phyloP scores from a whole-genome alignment of 495 filamentous ascomycete genomes.

The Aeminium ludgeri region DNA sequence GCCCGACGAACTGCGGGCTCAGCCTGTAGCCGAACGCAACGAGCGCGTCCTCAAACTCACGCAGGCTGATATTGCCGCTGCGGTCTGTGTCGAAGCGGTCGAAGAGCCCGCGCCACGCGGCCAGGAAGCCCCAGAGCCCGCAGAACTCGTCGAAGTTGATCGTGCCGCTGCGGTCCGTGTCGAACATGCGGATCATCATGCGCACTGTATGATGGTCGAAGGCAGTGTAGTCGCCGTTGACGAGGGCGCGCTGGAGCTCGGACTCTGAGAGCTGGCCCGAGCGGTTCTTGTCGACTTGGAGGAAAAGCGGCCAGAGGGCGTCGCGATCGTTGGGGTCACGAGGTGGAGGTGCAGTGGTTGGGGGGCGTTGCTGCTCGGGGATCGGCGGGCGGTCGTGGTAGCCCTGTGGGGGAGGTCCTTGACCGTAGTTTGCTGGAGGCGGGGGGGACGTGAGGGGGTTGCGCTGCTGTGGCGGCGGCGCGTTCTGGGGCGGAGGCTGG shows the following conservation, averaged over 20 bases:
- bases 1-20: constrained; percentile 59
- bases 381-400: constrained; percentile 35
- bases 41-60: constrained; percentile 82
- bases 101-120: constrained; percentile 83
- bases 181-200: constrained; percentile 99
- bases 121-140: constrained; percentile 85
- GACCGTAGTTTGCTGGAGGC: constrained; percentile 44
- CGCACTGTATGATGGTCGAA: constrained; percentile 94
- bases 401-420: constrained; percentile 32
- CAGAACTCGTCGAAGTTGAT: constrained; percentile 95
- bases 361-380: constrained; percentile 35
- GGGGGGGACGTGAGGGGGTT: constrained; percentile 30
- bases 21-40: constrained; percentile 90
- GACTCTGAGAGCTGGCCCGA: constrained; percentile 67
- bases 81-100: constrained; percentile 87
- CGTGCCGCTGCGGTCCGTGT: constrained; percentile 67
- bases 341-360: constrained; percentile 49
- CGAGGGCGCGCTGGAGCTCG: constrained; percentile 79
- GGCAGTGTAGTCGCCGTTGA: constrained; percentile 86
- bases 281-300: constrained; percentile 71
- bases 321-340: constrained; percentile 44
- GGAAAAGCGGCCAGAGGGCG: constrained; percentile 68
- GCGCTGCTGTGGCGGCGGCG: constrained; percentile 19
- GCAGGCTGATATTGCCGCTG: constrained; percentile 66
- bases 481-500: constrained; percentile 9